phyloP scores from a whole-genome alignment of 2,329 filamentous ascomycete genomes.

The Penicillium oxalicum region DNA sequence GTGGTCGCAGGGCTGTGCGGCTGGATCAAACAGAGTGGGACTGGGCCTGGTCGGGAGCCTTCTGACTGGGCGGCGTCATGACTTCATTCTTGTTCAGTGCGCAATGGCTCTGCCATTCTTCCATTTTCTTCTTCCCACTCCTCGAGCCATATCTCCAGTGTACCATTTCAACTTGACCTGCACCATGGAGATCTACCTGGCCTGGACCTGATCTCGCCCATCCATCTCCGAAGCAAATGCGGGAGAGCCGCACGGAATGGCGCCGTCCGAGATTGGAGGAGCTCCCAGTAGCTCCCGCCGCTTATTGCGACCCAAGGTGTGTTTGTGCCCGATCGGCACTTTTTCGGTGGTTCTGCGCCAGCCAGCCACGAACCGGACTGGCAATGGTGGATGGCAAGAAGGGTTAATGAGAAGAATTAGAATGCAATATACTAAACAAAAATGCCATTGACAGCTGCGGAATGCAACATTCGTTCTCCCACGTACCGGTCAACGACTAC shows the following conservation, averaged over 20 bases:
- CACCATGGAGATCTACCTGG: too few relatives aligned
- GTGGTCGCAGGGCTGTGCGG: neutral
- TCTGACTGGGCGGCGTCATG: neutral
- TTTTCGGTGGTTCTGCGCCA: neutral
- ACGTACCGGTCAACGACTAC: conserved; percentile 75
- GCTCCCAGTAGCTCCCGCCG: conserved; percentile 29
- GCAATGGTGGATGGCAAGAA: too few relatives aligned
- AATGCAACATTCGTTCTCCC: conserved; percentile 85
- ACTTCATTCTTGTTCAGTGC: neutral
- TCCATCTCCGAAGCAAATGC: neutral
- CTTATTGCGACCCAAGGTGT: conserved; percentile 30
- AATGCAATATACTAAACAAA: neutral
- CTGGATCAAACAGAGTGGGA: too few relatives aligned
- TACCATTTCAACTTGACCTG: too few relatives aligned
- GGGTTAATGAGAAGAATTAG: neutral
- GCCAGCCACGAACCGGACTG: too few relatives aligned
- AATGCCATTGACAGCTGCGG: conserved; percentile 51
- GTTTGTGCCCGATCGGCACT: conserved; percentile 15
- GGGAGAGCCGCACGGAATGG: conserved; percentile 20
- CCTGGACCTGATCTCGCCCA: neutral
- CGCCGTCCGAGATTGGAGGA: conserved; percentile 18
- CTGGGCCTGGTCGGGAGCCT: neutral
- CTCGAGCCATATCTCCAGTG: too few relatives aligned
- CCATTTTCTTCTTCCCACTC: neutral
- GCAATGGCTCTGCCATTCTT: neutral